phyloP scores from a whole-genome alignment of 2,329 filamentous ascomycete genomes.

The Juglanconis sp. region DNA sequence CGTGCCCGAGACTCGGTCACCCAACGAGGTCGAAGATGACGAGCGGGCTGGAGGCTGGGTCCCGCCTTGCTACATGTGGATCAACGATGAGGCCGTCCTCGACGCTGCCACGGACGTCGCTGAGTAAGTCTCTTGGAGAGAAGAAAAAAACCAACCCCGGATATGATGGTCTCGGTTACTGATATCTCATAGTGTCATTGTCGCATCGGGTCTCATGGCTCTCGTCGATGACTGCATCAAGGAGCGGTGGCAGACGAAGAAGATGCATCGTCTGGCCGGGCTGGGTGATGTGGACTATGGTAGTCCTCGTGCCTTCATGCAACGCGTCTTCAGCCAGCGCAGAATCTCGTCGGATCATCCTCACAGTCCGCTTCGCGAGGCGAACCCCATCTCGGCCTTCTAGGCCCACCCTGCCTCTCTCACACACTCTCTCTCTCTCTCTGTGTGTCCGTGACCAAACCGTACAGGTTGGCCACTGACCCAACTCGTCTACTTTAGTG shows the following conservation, averaged over 20 bases:
- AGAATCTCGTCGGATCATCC: conserved; percentile 21
- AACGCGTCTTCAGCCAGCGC: conserved; percentile 32
- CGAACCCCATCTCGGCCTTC: conserved; percentile 21
- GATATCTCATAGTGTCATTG: conserved; percentile 63
- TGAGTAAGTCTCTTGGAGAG: conserved; percentile 59
- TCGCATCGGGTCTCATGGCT: conserved; percentile 84
- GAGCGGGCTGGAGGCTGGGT: conserved; percentile 82
- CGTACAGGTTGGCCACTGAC: too few relatives aligned
- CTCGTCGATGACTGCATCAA: conserved; percentile 92
- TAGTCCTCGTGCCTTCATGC: conserved; percentile 33
- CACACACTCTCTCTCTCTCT: neutral
- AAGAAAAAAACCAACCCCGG: neutral
- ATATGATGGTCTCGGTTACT: conserved; percentile 26
- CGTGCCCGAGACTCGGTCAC: conserved; percentile 72
- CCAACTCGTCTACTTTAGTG: too few relatives aligned
- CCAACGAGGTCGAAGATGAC: conserved; percentile 68
- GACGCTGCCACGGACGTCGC: conserved; percentile 73
- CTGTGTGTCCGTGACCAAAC: too few relatives aligned
- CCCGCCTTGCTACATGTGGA: conserved; percentile 86
- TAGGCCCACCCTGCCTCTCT: conserved; percentile 8
- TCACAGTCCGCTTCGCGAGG: conserved; percentile 23
- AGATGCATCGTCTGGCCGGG: conserved; percentile 35
- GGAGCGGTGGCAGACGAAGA: conserved; percentile 62
- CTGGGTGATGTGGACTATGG: conserved; percentile 35
- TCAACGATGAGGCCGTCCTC: conserved; percentile 71